phyloP scores from a whole-genome alignment of 495 filamentous ascomycete species.

The Hypomontagnella submonticulosa region DNA sequence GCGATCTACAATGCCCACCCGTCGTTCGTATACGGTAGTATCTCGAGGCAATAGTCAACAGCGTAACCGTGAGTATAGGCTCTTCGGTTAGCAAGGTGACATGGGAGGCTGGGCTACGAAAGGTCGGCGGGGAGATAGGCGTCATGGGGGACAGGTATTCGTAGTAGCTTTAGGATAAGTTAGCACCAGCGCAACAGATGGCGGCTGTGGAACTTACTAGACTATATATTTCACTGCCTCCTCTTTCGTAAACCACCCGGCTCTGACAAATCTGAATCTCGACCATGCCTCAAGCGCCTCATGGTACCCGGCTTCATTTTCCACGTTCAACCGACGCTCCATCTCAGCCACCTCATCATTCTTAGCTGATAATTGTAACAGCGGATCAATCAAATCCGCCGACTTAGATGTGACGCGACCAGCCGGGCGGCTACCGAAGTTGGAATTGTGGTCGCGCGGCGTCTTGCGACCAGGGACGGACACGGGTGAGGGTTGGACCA shows the following conservation, averaged over 20 bases:
- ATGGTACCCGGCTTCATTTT: conserved; percentile 61
- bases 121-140: conserved; percentile 88
- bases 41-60: conserved; percentile 89
- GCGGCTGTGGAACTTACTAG: conserved; percentile 69
- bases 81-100: conserved; percentile 84
- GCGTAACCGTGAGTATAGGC: conserved; percentile 88
- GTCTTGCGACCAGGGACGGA: conserved; percentile 40
- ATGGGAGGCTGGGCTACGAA: conserved; percentile 77
- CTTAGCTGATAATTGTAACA: conserved; percentile 40
- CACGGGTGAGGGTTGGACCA: conserved; percentile 43
- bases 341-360: conserved; percentile 51
- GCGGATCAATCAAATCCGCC: conserved; percentile 46
- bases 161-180: conserved; percentile 74
- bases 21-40: conserved; percentile 83
- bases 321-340: conserved; percentile 49
- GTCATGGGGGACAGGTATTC: conserved; percentile 88
- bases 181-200: conserved; percentile 29
- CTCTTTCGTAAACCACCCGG: conserved; percentile 93
- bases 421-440: conserved; percentile 31
- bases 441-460: conserved; percentile 32
- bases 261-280: conserved; percentile 88
- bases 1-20: conserved; percentile 83
- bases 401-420: conserved; percentile 40
- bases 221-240: conserved; percentile 93
- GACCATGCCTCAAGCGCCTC: conserved; percentile 89